Evolutionary conservation across 371 early-diverging fungal species (phyloP).

Genomic region (Syncephalastrum contaminatum): DNA sequence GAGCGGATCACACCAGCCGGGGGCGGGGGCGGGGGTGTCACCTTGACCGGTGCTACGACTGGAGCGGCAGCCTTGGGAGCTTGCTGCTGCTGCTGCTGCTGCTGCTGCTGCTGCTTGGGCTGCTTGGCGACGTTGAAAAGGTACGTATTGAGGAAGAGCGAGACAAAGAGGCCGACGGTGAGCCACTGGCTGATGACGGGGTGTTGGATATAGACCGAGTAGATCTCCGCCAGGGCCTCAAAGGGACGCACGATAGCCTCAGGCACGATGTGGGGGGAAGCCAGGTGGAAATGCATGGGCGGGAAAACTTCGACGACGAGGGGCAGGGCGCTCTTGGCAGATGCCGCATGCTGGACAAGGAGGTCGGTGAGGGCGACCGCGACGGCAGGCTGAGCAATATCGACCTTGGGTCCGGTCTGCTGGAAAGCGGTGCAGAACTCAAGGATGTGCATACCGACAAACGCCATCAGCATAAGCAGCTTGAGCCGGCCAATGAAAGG

Average conservation of each 20-base stretch:
- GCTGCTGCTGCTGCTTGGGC: slow-evolving; percentile 34
- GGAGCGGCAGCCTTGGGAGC: slow-evolving; percentile 1
- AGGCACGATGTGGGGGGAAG: slow-evolving; percentile 26
- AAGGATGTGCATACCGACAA: slow-evolving; percentile 74
- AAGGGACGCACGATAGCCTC: slow-evolving; percentile 45
- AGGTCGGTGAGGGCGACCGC: slow-evolving; percentile 45
- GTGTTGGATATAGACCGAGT: slow-evolving; percentile 59
- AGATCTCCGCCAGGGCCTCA: slow-evolving; percentile 46
- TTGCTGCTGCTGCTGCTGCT: slow-evolving; percentile 19
- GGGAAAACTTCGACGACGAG: slow-evolving; percentile 64
- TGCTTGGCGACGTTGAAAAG: slow-evolving; percentile 63
- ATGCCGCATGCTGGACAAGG: slow-evolving; percentile 41
- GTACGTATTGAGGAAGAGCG: slow-evolving; percentile 65
- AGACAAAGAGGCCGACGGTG: slow-evolving; percentile 51
- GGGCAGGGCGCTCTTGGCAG: slow-evolving; percentile 41
- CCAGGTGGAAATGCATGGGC: slow-evolving; percentile 57
- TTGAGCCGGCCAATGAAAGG: slow-evolving; percentile 50
- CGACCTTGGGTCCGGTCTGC: slow-evolving; percentile 38
- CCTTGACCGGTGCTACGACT: slow-evolving; percentile 1
- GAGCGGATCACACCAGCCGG: slow-evolving; percentile 47
- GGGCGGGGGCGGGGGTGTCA: slow-evolving; percentile 16
- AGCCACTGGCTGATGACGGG: slow-evolving; percentile 66
- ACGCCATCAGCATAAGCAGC: slow-evolving; percentile 54
- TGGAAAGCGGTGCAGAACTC: slow-evolving; percentile 69
- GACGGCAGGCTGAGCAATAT: slow-evolving; percentile 38